Base-by-base conservation (phyloP, 805 yeast genomes). In the Myxozyma udenii region DNA sequence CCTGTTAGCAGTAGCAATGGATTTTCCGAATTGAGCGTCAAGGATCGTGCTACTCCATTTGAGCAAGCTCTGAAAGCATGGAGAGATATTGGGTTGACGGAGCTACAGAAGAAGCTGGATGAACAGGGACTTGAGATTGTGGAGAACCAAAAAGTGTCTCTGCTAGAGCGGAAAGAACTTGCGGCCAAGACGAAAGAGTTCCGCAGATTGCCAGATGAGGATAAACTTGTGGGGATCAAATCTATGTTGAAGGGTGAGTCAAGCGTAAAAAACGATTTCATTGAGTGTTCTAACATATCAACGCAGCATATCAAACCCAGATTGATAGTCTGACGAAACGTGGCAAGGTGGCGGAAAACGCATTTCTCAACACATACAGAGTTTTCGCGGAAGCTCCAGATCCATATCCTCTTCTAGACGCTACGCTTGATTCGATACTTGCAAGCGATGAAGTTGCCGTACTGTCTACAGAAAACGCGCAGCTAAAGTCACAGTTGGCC, bases 311-410 rank as follows among this genome's bases (percentile, higher is more conserved):
- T 64, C 98, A 91, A 68, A 79, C 82, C 50, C 97, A 89, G 65
- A 86, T 91, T 62, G 98, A 91, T 66, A 72, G 75, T 38, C 72
- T 91, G 58, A 87, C 96, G 1, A 79, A 80, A 59, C 80, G 93
- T 57, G 81, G 87, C 48, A 87, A 90, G 64, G 73, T 68, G 41
- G 80, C 86, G 1, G 98, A 93, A 63, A 73, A 76, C 35, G 75
- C 81, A 26, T 84, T 93, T 63, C 79, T 89, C 65, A 80, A 82
- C 18, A 74, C 87, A 21, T 91, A 91, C 71, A 74, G 87, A 50
- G 74, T 80, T 14, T 71, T 91, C 3, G 87, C 89, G 3, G 96
- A 90, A 66, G 90, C 95, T 0, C 97, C 97, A 0, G 97, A 91
- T 70, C 98, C 98, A 1, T 79, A 77, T 55, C 95, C 95, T 3